phyloP scores from a whole-genome alignment of 2,329 filamentous ascomycete genomes.

The Bisporella sp. region DNA sequence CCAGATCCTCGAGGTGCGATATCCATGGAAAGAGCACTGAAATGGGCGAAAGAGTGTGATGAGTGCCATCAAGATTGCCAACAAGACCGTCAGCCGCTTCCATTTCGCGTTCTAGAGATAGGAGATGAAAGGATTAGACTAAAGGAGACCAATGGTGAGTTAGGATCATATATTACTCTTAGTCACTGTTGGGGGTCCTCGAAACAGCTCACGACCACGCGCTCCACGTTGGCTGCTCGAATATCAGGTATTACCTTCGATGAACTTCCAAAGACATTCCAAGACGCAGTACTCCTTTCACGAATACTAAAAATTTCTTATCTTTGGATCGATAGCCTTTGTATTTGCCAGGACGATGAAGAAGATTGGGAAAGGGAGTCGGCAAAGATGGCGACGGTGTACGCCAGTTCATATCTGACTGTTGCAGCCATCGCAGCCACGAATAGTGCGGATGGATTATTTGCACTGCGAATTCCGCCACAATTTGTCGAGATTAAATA shows the following conservation, averaged over 20 bases:
- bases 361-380: constrained; percentile 21
- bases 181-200: constrained; percentile 5
- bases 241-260: constrained; percentile 1
- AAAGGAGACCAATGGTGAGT: not conserved
- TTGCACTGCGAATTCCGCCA: too few species aligned
- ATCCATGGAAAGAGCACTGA: too few species aligned
- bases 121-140: constrained; percentile 3
- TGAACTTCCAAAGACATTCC: constrained; percentile 18
- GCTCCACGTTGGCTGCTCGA: not conserved
- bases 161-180: constrained; percentile 6
- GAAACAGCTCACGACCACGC: constrained; percentile 4
- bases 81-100: not conserved
- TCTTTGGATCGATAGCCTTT: constrained; percentile 3
- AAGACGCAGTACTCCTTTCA: constrained; percentile 27
- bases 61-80: too few species aligned
- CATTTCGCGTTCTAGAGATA: constrained; percentile 3
- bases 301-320: constrained; percentile 27
- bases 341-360: constrained; percentile 6
- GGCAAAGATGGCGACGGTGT: constrained; percentile 19
- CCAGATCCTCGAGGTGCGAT: too few species aligned
- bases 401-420: constrained; percentile 15
- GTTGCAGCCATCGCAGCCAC: too few species aligned
- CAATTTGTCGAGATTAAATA: too few species aligned
- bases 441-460: too few species aligned
- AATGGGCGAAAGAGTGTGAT: too few species aligned